Percentiles rank a stretch among this genome's conserved stretches.
These are phyloP conservation scores for Sclerotinia trifoliorum DNA, from an alignment of 2,329 filamentous ascomycete species.

Conservation along the genomic window DNA sequence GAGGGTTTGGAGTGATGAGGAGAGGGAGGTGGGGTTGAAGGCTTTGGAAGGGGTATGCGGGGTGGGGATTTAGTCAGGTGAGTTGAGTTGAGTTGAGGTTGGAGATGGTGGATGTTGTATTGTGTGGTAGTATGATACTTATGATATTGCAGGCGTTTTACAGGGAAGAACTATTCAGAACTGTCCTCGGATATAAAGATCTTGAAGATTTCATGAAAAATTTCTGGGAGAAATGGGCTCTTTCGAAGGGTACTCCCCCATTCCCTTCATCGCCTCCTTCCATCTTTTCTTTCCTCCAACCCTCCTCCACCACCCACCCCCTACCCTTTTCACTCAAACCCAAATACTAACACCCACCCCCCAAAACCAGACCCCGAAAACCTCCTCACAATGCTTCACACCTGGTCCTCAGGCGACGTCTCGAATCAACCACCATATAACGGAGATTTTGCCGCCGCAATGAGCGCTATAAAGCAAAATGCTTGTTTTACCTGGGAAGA, in stretches of 20 bases:
- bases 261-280: neutral
- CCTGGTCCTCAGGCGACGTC: conserved; percentile 74
- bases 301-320: too few species aligned
- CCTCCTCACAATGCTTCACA: conserved; percentile 70
- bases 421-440: conserved; percentile 68
- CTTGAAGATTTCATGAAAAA: conserved; percentile 72
- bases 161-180: conserved; percentile 66
- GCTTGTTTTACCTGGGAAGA: conserved; percentile 68
- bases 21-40: conserved; percentile 59
- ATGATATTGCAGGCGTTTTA: conserved; percentile 56
- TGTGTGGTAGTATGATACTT: neutral
- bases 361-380: conserved; percentile 64
- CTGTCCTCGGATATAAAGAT: conserved; percentile 60
- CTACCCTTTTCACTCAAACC: neutral
- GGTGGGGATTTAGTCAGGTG: conserved; percentile 74
- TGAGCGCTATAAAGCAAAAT: conserved; percentile 69
- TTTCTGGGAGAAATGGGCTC: conserved; percentile 75
- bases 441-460: conserved; percentile 61
- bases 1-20: conserved; percentile 51
- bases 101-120: neutral
- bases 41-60: conserved; percentile 75
- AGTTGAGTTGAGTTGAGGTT: neutral
- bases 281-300: neutral
- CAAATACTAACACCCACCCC: neutral
- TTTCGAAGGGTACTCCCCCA: conserved; percentile 55